Evolutionary conservation across 139 green algal genomes (phyloP), one percentile per base, ranked within the genome.

Genomic region (Spirogloea muscicola): DNA sequence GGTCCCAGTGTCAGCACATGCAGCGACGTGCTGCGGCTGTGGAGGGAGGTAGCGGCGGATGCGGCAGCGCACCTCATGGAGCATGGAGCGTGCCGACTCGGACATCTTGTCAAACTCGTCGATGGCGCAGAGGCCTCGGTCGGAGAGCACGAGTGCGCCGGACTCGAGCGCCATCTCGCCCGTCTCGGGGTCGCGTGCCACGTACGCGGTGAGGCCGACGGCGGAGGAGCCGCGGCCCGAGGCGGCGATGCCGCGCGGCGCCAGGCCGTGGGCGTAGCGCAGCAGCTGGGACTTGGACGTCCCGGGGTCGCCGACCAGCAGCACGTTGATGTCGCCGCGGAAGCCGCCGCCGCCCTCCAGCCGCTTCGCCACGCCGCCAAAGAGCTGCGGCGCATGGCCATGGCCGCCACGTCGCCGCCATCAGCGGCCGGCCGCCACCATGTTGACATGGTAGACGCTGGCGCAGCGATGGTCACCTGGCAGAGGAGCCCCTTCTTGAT

Each of bases 41-140:
- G n/a, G n/a, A n/a, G n/a, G n/a, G n/a, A n/a, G n/a, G n/a, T n/a
- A n/a, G n/a, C n/a, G n/a, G n/a, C n/a, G n/a, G n/a, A n/a, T n/a
- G n/a, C n/a, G n/a, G n/a, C 4, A 51, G 1, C 80, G 49, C 64
- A 86, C 86, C 82, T 92, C 88, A 65, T 91, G 88, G 57, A 88
- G 80, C 89, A 95, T 96, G 76, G 77, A 89, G 36, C 94, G 83
- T 3, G 91, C 92, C 21, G 79, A 79, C 29, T 98, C 94, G 69
- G 84, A 92, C 90, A 98, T 97, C 86, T 98, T 98, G 87, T 98
- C 94, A 82, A 98, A 98, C 87, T 98, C 94, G 78, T 98, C 93
- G 76, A 98, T 98, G 88, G 92, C 97, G 90, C 94, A 98, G 16
- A 97, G 85, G 72, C 94, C 93, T 1, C 83, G 77, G 81, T 98